phyloP scores from a whole-genome alignment of 495 filamentous ascomycete species.

The Jackrogersella multiformis region DNA sequence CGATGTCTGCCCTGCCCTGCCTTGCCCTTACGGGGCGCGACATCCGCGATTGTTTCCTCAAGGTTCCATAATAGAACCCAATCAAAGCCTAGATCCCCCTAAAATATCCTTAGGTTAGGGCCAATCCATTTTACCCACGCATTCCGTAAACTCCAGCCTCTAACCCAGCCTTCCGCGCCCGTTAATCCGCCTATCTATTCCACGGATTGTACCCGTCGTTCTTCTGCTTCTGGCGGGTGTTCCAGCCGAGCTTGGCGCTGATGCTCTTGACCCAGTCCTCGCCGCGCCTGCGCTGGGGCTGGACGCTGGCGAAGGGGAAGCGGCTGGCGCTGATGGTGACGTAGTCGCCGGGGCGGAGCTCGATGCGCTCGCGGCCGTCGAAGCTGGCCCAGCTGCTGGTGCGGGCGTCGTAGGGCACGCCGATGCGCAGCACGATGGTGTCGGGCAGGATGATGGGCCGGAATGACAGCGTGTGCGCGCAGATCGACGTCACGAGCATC shows the following conservation, averaged over 20 bases:
- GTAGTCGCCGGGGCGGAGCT: conserved; percentile 90
- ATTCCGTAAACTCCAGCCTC: neutral
- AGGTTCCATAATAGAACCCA: too few relatives aligned
- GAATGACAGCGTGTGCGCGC: conserved; percentile 95
- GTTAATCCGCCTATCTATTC: conserved; percentile 45
- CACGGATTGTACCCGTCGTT: conserved; percentile 59
- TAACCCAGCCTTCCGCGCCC: neutral
- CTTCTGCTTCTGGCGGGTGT: conserved; percentile 83
- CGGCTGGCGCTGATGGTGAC: conserved; percentile 92
- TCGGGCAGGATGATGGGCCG: conserved; percentile 95
- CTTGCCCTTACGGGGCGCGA: too few relatives aligned
- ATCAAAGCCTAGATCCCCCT: neutral
- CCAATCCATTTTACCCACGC: neutral
- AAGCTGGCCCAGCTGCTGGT: conserved; percentile 96
- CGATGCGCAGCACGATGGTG: conserved; percentile 88
- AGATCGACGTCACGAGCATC: conserved; percentile 94
- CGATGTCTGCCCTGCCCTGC: too few relatives aligned
- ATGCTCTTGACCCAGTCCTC: conserved; percentile 97
- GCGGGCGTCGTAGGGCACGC: conserved; percentile 91
- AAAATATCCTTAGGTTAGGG: neutral
- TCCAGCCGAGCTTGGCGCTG: conserved; percentile 91
- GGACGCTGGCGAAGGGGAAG: conserved; percentile 91
- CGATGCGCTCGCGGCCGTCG: conserved; percentile 89
- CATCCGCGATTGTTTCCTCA: too few relatives aligned
- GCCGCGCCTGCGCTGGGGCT: conserved; percentile 74